Conservation (phyloP, 202 grass and related monocot species). For the Setaria viridis region DNA sequence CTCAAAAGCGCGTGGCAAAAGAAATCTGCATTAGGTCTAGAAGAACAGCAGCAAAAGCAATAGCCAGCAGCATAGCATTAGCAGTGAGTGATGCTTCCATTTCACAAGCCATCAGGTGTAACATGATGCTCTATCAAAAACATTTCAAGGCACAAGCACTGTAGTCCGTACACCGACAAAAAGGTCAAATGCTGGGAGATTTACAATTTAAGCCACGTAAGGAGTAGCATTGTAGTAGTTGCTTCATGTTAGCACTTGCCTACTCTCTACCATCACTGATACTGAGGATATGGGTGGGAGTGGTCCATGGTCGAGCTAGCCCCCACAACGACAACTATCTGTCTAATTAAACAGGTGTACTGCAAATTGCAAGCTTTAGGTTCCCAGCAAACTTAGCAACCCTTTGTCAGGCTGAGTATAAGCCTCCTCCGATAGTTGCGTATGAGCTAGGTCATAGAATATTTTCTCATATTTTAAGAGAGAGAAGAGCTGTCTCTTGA, state of each 20-base stretch:
- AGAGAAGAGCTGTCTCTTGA: no score
- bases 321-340: not conserved
- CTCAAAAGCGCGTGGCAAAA: not conserved
- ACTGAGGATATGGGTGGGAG: not conserved
- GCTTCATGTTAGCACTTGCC: not conserved
- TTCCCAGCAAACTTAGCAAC: not conserved
- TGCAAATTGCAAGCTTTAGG: not conserved
- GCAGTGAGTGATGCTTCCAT: not conserved
- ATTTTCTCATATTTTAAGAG: no score
- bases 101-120: not conserved
- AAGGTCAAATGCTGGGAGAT: not conserved
- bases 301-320: not conserved
- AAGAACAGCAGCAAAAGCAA: not conserved
- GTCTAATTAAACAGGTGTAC: slow-evolving; percentile 1
- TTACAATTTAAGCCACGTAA: not conserved
- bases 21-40: not conserved
- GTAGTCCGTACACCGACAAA: not conserved
- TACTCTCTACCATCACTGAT: not conserved
- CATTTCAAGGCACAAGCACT: not conserved
- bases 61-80: not conserved
- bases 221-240: not conserved
- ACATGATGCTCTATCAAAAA: not conserved
- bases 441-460: no score
- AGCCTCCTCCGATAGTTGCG: no score
- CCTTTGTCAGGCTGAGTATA: not conserved